These are phyloP conservation scores for Ambrosiella beaveri DNA, from an alignment of 2,329 filamentous ascomycete genomes.

Conservation along the genomic window DNA sequence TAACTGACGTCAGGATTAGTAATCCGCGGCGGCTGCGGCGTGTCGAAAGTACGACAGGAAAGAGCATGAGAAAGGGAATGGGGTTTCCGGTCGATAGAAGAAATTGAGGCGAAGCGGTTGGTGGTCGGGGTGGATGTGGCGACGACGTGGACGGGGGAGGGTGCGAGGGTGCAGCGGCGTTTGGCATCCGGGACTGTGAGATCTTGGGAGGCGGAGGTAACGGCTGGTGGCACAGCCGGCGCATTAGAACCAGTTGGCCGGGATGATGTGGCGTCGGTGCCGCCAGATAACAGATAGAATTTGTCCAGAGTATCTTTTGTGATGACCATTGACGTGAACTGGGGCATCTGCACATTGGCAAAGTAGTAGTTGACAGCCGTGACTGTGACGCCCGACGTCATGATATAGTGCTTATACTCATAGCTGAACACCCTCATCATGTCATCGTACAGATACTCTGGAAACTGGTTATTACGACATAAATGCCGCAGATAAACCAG, in stretches of 20 bases:
- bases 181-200: not conserved
- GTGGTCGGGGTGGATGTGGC: not conserved
- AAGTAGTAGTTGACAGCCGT: too few relatives aligned
- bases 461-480: not conserved
- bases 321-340: too few relatives aligned
- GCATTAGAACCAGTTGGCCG: too few relatives aligned
- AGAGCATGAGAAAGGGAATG: too few relatives aligned
- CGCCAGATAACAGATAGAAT: too few relatives aligned
- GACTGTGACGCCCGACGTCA: too few relatives aligned
- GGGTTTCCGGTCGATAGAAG: not conserved
- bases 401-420: constrained; percentile 14
- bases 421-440: constrained; percentile 29
- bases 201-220: constrained; percentile 20
- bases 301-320: too few relatives aligned
- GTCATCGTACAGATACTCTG: constrained; percentile 28
- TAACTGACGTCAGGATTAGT: not conserved
- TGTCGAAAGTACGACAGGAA: too few relatives aligned
- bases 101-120: not conserved
- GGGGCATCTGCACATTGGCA: too few relatives aligned
- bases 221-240: constrained; percentile 18
- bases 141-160: not conserved
- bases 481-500: not conserved
- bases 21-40: not conserved
- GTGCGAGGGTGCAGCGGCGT: not conserved
- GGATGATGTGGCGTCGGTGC: too few relatives aligned